Percentiles rank a stretch among this genome's conserved stretches.
phyloP scores from a whole-genome alignment of 2,329 filamentous ascomycete species.

The Zymoseptoria crescenta region DNA sequence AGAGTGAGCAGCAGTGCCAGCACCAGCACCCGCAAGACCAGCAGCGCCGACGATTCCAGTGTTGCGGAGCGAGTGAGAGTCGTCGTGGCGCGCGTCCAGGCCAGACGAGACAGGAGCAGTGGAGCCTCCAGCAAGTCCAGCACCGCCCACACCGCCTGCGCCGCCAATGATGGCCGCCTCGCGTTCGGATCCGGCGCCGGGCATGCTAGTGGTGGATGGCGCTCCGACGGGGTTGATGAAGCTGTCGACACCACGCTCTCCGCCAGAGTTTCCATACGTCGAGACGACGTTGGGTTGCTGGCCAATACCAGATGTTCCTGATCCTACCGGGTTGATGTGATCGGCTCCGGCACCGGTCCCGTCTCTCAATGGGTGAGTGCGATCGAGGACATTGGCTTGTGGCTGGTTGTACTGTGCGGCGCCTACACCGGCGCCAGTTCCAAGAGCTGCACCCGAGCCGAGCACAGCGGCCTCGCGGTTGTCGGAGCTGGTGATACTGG shows the following conservation, averaged over 20 bases:
- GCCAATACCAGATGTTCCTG: background rate
- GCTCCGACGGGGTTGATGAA: slow-evolving; percentile 15
- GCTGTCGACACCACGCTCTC: background rate
- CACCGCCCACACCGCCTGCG: background rate
- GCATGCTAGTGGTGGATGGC: background rate
- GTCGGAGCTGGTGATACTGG: no score
- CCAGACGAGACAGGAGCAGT: background rate
- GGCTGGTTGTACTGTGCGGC: background rate
- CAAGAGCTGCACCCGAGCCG: background rate
- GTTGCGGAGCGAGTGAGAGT: background rate
- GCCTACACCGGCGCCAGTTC: background rate
- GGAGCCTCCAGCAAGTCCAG: background rate
- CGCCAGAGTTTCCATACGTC: background rate
- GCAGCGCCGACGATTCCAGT: slow-evolving; percentile 4
- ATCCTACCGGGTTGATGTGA: slow-evolving; percentile 7
- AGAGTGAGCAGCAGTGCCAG: slow-evolving; percentile 1
- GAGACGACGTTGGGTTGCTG: background rate
- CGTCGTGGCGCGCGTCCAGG: background rate
- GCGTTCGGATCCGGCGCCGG: background rate
- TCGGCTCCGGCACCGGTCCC: background rate
- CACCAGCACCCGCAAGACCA: background rate
- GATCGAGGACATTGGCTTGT: background rate
- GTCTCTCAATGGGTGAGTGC: background rate
- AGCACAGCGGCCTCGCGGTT: background rate
- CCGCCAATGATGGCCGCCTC: background rate